Base-by-base conservation (phyloP, 1,284 basidiomycete species). In the Termitomyces sp. region DNA sequence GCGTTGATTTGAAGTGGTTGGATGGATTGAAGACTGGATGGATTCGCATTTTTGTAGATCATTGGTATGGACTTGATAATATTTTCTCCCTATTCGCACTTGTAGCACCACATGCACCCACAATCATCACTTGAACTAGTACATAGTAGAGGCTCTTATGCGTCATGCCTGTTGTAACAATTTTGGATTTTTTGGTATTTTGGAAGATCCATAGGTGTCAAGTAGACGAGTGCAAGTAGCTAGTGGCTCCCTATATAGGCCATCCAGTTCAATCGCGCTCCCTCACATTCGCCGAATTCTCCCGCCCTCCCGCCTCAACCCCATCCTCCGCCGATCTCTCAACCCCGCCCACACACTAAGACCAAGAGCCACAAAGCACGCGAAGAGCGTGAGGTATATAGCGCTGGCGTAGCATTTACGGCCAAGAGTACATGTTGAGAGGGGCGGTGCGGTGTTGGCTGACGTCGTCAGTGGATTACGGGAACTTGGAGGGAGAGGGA, bases 391-490 rank as follows among this genome's bases (percentile, higher is more conserved):
- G 52, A 83, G 59, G 60, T 79, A 73, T 26, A 84, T 64, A 38
- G 77, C 78, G 48, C 73, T 72, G 21, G 76, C 72, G 59, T 84
- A 84, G 62, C 82, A 84, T 38, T 69, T 64, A 26, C 74, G 67
- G 5, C 82, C 82, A 31, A 75, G 65, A 39, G 78, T 62, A 62
- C 82, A 84, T 59, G 79, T 68, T 2, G 24, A 17, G 12, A 51
- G 36, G 2, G 33, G 15, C n/a, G 30, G 38, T 13, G 21, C 19
- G 2, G 19, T 15, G n/a, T 21, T 36, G 5, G 9, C 15, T 9
- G 12, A 17, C 1, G 52, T 38, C 7, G 13, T 24, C 2, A 12
- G 28, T 28, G 13, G 6, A n/a, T 15, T n/a, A 10, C 38, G n/a
- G 9, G 17, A 9, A 15, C 15, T 41, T 36, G 31, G 12, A 12